phyloP scores from a whole-genome alignment of 2,329 filamentous ascomycete species.

The Scedosporium minutisporum region DNA sequence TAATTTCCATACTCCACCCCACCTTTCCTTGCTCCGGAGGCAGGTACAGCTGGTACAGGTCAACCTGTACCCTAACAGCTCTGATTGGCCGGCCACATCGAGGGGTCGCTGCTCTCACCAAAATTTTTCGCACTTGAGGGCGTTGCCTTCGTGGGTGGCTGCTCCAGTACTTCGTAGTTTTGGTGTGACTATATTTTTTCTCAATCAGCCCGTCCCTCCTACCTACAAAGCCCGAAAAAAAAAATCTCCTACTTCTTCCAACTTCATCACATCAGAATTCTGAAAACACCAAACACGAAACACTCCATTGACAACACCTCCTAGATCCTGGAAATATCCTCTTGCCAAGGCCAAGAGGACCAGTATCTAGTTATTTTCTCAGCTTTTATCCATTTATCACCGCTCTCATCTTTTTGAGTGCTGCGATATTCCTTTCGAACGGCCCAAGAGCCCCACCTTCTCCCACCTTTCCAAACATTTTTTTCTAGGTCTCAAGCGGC shows the following conservation, averaged over 20 bases:
- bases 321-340: constrained; percentile 7
- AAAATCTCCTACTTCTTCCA: constrained; percentile 6
- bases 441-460: constrained; percentile 16
- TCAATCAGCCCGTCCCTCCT: neutral
- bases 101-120: constrained; percentile 3
- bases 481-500: constrained; percentile 63
- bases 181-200: neutral
- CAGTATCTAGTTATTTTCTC: constrained; percentile 8
- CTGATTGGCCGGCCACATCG: constrained; percentile 2
- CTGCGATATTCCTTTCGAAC: constrained; percentile 5
- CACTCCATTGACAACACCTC: neutral
- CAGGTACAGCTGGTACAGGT: constrained; percentile 1
- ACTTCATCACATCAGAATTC: constrained; percentile 1
- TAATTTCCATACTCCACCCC: constrained; percentile 1
- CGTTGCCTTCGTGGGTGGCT: neutral
- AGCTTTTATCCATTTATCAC: constrained; percentile 5
- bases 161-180: neutral
- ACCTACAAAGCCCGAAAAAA: constrained; percentile 1
- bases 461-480: constrained; percentile 26
- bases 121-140: neutral
- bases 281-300: constrained; percentile 5
- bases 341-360: constrained; percentile 9
- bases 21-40: neutral
- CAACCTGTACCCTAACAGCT: constrained; percentile 5
- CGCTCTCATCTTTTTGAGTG: constrained; percentile 1